phyloP scores from a whole-genome alignment of 768 basidiomycete genomes.

The Suillus sp. region DNA sequence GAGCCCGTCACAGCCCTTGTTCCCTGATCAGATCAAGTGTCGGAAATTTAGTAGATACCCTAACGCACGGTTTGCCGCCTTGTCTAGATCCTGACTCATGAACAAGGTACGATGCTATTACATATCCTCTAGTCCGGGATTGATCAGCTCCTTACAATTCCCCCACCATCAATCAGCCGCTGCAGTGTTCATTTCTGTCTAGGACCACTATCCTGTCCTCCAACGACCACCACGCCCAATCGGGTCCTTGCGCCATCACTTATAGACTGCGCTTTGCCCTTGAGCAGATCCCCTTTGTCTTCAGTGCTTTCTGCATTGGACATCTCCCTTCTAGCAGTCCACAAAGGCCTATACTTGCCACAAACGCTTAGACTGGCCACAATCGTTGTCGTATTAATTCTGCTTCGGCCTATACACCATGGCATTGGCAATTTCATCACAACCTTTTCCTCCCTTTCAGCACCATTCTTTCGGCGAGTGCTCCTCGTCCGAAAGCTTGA shows the following conservation, averaged over 20 bases:
- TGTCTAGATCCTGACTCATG: constrained; percentile 17
- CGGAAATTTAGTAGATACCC: constrained; percentile 8
- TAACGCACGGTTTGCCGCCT: constrained; percentile 13
- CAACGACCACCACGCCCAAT: constrained; percentile 9
- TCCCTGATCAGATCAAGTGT: neutral
- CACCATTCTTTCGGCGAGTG: constrained; percentile 20
- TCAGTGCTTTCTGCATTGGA: neutral
- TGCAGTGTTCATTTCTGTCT: neutral
- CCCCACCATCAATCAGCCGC: neutral
- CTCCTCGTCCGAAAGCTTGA: constrained; percentile 13
- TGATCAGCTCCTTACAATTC: neutral
- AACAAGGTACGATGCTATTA: constrained; percentile 20
- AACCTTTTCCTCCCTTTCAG: constrained; percentile 19
- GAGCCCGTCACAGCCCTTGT: constrained; percentile 5
- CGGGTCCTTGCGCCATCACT: constrained; percentile 9
- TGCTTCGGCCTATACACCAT: constrained; percentile 20
- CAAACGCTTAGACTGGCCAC: constrained; percentile 25
- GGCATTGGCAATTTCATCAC: constrained; percentile 15
- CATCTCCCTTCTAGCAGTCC: neutral
- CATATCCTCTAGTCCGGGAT: neutral
- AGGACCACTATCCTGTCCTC: constrained; percentile 9
- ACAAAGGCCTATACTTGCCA: constrained; percentile 31
- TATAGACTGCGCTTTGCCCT: neutral
- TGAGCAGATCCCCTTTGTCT: constrained; percentile 25
- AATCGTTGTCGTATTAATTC: constrained; percentile 16